These are phyloP conservation scores for Acer yangbiense DNA, from an alignment of 345 rosid genomes.

Conservation along the genomic window DNA sequence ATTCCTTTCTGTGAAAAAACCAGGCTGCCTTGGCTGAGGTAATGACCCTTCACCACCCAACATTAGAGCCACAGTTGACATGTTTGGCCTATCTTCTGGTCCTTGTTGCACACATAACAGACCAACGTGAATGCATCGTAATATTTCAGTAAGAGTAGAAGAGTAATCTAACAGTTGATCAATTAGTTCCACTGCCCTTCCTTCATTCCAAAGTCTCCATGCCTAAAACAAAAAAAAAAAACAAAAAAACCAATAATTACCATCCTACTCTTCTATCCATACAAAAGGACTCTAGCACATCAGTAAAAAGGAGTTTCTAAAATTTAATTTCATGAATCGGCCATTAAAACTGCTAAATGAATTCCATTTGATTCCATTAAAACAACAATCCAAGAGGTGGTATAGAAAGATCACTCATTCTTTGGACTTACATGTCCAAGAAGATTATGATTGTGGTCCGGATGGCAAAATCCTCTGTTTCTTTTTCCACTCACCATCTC, in stretches of 20 bases:
- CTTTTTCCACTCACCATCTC: conserved; percentile 45
- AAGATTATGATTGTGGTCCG: conserved; percentile 29
- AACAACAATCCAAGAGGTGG: background rate
- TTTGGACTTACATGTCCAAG: conserved; percentile 27
- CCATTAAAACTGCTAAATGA: too few relatives aligned
- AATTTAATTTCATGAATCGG: too few relatives aligned
- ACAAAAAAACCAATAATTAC: too few relatives aligned
- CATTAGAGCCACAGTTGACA: conserved; percentile 33
- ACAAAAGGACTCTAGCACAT: too few relatives aligned
- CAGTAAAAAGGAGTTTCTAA: too few relatives aligned
- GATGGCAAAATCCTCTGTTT: conserved; percentile 43
- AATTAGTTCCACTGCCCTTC: conserved; percentile 22
- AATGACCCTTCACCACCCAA: conserved; percentile 27
- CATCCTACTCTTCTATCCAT: too few relatives aligned
- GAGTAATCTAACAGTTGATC: conserved; percentile 17
- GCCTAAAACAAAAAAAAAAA: conserved; percentile 20
- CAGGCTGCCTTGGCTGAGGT: conserved; percentile 35
- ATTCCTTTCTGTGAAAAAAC: conserved; percentile 38
- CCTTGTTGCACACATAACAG: conserved; percentile 31
- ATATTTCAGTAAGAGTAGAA: conserved; percentile 1
- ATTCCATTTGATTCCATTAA: too few relatives aligned
- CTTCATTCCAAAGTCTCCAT: conserved; percentile 31
- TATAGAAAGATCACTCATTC: too few relatives aligned
- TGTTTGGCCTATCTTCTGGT: conserved; percentile 36
- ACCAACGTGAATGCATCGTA: conserved; percentile 30